Conservation (phyloP, 768 basidiomycete species). For the Leucocoprinus birnbaumii region DNA sequence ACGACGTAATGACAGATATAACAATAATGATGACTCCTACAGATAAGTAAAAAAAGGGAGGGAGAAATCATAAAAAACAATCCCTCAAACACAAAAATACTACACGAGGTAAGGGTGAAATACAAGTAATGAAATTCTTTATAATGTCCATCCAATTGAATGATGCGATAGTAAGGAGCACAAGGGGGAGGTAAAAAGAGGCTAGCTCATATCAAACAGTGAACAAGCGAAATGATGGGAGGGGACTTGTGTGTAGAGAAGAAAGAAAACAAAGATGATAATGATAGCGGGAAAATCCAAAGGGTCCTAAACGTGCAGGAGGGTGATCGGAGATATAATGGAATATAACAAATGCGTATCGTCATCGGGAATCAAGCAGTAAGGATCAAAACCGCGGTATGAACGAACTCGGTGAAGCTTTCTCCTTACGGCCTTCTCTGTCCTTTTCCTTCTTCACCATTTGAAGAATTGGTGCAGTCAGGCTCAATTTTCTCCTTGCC, state of each 20-base stretch:
- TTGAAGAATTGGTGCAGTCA: constrained; percentile 59
- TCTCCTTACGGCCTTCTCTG: constrained; percentile 28
- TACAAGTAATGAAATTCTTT: not conserved
- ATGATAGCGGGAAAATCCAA: constrained; percentile 7
- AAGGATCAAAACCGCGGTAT: constrained; percentile 10
- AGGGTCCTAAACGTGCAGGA: not conserved
- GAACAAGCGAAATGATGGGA: not conserved
- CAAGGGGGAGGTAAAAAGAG: not conserved
- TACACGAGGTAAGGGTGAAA: not conserved
- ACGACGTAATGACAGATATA: not conserved
- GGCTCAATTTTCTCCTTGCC: constrained; percentile 65
- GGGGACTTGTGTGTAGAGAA: no score
- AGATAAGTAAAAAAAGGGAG: not conserved
- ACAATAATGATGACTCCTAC: not conserved
- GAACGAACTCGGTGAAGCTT: constrained; percentile 17
- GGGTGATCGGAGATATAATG: not conserved
- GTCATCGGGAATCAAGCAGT: not conserved
- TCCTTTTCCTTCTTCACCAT: constrained; percentile 57
- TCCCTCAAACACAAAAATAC: not conserved
- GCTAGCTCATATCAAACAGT: not conserved
- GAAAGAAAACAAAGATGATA: constrained; percentile 2
- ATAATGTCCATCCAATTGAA: constrained; percentile 4
- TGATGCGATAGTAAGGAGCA: not conserved
- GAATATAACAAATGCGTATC: not conserved
- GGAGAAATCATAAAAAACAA: not conserved